These are phyloP conservation scores for Botrytis porri DNA, from an alignment of 2,329 filamentous ascomycete species.

Conservation along the genomic window DNA sequence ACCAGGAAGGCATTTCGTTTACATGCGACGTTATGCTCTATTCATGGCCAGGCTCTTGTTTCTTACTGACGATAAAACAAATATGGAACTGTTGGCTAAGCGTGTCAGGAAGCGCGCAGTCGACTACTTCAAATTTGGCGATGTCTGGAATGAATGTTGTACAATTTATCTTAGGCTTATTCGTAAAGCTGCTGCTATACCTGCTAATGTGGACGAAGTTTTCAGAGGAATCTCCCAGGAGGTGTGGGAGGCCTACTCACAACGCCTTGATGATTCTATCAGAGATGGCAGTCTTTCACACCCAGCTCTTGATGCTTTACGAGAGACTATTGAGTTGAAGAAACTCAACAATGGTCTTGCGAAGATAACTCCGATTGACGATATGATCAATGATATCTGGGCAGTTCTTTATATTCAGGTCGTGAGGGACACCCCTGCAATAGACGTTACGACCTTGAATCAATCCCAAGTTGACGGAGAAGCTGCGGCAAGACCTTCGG, in stretches of 20 bases:
- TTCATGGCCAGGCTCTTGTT: constrained; percentile 63
- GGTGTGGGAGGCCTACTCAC: constrained; percentile 59
- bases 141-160: constrained; percentile 35
- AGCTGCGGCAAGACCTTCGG: constrained; percentile 35
- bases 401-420: constrained; percentile 70
- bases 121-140: constrained; percentile 43
- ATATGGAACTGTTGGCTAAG: constrained; percentile 60
- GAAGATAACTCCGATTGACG: constrained; percentile 82
- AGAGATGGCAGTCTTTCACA: constrained; percentile 47
- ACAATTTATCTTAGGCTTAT: constrained; percentile 46
- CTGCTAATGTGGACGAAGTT: constrained; percentile 61
- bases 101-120: constrained; percentile 61
- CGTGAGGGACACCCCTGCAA: constrained; percentile 53
- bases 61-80: constrained; percentile 58
- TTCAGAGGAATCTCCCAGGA: constrained; percentile 64
- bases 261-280: constrained; percentile 58
- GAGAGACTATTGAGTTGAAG: constrained; percentile 67
- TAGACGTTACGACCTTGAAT: constrained; percentile 41
- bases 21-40: constrained; percentile 66
- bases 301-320: constrained; percentile 57
- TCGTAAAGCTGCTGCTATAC: constrained; percentile 54
- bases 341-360: constrained; percentile 83
- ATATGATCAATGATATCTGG: constrained; percentile 90
- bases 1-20: constrained; percentile 69
- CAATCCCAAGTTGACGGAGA: constrained; percentile 48